Base-by-base conservation (phyloP, 2,329 filamentous ascomycete species). In the Celoporthe dispersa region DNA sequence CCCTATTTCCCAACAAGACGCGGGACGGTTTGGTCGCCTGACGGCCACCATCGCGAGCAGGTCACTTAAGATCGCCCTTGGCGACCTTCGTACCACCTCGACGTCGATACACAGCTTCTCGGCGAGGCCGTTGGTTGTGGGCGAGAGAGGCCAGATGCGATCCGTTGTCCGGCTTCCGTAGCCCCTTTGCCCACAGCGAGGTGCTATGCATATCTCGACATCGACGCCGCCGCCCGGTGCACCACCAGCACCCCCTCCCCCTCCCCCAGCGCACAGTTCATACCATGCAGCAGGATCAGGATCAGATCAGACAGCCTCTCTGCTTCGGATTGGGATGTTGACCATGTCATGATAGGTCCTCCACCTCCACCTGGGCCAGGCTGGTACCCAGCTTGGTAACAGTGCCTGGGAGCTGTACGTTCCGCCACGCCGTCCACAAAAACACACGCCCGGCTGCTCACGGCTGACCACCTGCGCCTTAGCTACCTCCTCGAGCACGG, bases 351-450 rank as follows among this genome's bases (percentile, higher is more conserved):
- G 68, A 68, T 73, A 89, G 87, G 85, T 90, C 81, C 84, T 89
- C 82, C 87, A 90, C 82, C 82, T 90, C 79, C 87, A 90, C 79
- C 80, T 89, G 77, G 87, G 87, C 80, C 87, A 92, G 85, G 90
- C 90, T 83, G 90, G 90, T 83, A 88, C 86, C 79, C 90, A 92
- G 87, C 88, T 92, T 74, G 90, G 90, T 78, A 91, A 91, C 85
- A 90, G 88, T 79, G 90, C 90, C 76, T 92, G 90, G 90, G 90
- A 92, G 83, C 89, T 92, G 90, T 92, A 87, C 79, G 90, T 84
- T 73, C 75, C 73, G 73, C 70, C 68, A 44, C 33, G 68, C 67
- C 25, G n/a, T 63, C 57, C 55, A 44, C 19, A 22, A 35, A 6
- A 14, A 39, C 19, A n/a, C 22, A n/a, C 37, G 72, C 69, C 62